Evolutionary conservation across 345 rosid species (phyloP).

Genomic region (Arabis hirsuta): DNA sequence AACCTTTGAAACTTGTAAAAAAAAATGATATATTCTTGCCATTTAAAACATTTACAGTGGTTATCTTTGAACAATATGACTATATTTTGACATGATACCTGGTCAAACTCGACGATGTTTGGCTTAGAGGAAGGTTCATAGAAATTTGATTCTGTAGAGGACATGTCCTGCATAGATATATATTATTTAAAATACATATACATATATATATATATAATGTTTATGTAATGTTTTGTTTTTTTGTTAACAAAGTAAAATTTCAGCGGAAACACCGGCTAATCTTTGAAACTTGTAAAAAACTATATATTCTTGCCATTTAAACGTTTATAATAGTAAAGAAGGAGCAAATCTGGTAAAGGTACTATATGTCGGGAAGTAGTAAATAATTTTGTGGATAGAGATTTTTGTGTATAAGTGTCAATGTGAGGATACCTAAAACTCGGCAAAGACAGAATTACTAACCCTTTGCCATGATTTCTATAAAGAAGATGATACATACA

Average conservation of each 20-base stretch:
- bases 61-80: too few relatives aligned
- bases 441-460: neutral
- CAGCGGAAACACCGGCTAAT: too few relatives aligned
- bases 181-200: too few relatives aligned
- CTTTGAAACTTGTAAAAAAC: too few relatives aligned
- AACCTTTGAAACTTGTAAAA: too few relatives aligned
- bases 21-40: too few relatives aligned
- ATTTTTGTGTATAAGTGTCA: neutral
- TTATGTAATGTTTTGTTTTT: neutral
- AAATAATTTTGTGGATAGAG: constrained; percentile 1
- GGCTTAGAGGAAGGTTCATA: neutral
- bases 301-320: too few relatives aligned
- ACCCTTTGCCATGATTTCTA: neutral
- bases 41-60: too few relatives aligned
- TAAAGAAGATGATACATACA: too few relatives aligned
- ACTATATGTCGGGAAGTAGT: neutral
- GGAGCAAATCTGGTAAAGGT: too few relatives aligned
- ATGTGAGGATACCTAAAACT: neutral
- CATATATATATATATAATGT: neutral
- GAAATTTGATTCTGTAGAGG: neutral
- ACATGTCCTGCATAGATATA: neutral
- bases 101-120: neutral
- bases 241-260: too few relatives aligned
- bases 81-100: constrained; percentile 3
- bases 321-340: too few relatives aligned